phyloP scores from a whole-genome alignment of 2,329 filamentous ascomycete genomes.

The Colletotrichum sp. region DNA sequence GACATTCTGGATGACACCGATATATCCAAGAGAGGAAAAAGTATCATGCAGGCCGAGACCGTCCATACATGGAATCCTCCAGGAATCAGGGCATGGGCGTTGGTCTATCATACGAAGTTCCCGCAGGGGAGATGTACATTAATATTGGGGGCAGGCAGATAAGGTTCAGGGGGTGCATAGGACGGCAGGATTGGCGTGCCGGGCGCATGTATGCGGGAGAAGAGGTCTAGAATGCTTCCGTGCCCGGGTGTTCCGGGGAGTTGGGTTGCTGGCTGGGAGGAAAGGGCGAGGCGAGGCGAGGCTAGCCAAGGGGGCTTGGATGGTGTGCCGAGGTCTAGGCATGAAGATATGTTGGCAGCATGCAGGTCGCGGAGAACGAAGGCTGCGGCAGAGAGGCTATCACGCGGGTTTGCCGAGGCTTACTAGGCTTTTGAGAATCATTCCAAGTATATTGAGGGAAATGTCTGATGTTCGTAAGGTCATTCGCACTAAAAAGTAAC shows the following conservation, averaged over 20 bases:
- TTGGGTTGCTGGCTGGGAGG: not conserved
- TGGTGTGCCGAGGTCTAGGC: not conserved
- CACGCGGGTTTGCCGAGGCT: not conserved
- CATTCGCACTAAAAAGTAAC: not conserved
- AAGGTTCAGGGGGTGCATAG: not conserved
- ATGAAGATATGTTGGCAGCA: not conserved
- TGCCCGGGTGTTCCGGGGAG: not conserved
- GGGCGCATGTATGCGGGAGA: not conserved
- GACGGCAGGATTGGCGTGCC: not conserved
- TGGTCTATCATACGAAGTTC: not conserved
- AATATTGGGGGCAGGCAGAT: not conserved
- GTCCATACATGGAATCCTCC: not conserved
- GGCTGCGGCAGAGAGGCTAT: accelerated
- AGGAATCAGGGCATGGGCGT: not conserved
- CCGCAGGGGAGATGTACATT: not conserved
- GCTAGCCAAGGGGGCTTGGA: not conserved
- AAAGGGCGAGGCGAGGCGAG: not conserved
- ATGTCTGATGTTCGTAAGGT: not conserved
- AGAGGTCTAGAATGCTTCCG: not conserved
- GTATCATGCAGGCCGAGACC: not conserved
- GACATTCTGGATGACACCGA: not conserved
- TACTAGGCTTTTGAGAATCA: accelerated
- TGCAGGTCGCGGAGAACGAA: not conserved
- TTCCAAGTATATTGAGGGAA: not conserved
- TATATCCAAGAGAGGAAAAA: not conserved